Evolutionary conservation across 192 early-diverging fungal species (phyloP), one percentile per base, ranked within the genome.

Genomic region (Linnemannia hyalina): DNA sequence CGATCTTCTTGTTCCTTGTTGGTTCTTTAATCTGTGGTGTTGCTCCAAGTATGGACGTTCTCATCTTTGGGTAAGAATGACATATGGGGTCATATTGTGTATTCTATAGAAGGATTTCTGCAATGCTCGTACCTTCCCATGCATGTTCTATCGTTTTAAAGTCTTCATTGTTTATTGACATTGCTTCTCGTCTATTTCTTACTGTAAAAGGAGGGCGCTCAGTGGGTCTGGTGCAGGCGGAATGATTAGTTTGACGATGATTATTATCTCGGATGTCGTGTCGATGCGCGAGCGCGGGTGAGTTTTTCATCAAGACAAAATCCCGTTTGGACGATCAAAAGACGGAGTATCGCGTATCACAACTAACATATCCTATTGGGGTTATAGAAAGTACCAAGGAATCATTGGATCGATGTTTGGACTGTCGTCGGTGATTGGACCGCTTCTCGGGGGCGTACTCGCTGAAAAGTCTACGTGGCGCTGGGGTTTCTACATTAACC

Each of bases 211-310:
- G 54, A 16, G 54, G 6, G 13, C 54, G 54, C 22, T 94, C 0
- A 88, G 89, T 42, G 94, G 94, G 6, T 36, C 94, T 3, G 94
- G 94, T 35, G 90, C 85, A 40, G 90, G 88, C 6, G 91, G 90
- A 5, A 88, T 95, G 47, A 91, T 93, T 54, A 87, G 90, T 44
- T 80, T 93, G 78, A 90, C 90, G 47, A 90, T 93, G 82, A 91
- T 93, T 35, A 93, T 94, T 69, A 90, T 95, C 38, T 80, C 93
- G 1, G 93, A 95, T 74, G 87, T 92, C 38, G 89, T 93, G 70
- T 90, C 93, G 11, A 75, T 92, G 75, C 89, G 88, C 71, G 89
- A 92, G 63, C 90, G 93, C 22, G 89, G 89, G 57, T 84, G 79
- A 29, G 72, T 47, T 8, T 47, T 35, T 16, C 29, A 29, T 44